These are phyloP conservation scores for Tausonia pullulans DNA, from an alignment of 1,284 basidiomycete species.

Conservation along the genomic window DNA sequence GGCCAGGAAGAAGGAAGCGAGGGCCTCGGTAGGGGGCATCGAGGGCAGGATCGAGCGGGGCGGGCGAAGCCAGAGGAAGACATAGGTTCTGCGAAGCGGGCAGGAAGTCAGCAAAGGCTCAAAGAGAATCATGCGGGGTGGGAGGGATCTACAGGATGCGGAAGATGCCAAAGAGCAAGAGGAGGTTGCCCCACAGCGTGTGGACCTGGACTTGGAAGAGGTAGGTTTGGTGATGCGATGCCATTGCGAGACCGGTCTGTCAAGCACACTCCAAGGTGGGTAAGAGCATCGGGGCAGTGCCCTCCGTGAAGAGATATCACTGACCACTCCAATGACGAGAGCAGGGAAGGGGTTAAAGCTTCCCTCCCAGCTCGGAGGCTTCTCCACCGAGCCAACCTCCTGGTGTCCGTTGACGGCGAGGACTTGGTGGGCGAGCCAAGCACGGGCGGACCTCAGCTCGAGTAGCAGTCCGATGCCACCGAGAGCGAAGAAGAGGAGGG, in stretches of 20 bases:
- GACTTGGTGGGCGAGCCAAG: slow-evolving; percentile 32
- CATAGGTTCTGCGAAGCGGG: slow-evolving; percentile 70
- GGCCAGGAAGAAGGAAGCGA: slow-evolving; percentile 76
- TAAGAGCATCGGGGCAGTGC: background rate
- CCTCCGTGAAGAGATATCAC: slow-evolving; percentile 11
- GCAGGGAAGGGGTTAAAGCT: slow-evolving; percentile 94
- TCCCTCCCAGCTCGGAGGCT: slow-evolving; percentile 60
- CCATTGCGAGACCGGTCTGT: slow-evolving; percentile 81
- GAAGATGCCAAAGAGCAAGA: slow-evolving; percentile 54
- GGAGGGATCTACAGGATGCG: slow-evolving; percentile 36
- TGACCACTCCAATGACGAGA: slow-evolving; percentile 68
- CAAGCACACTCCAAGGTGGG: background rate
- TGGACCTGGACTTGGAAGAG: slow-evolving; percentile 85
- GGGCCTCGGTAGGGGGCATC: slow-evolving; percentile 85
- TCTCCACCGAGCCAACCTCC: slow-evolving; percentile 31
- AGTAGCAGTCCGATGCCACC: slow-evolving; percentile 82
- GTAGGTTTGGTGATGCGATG: slow-evolving; percentile 85
- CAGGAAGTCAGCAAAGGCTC: background rate
- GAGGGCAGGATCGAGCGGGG: slow-evolving; percentile 62
- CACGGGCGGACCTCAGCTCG: slow-evolving; percentile 61
- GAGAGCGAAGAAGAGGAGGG: slow-evolving; percentile 80
- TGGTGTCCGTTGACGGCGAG: slow-evolving; percentile 18
- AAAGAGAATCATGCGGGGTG: slow-evolving; percentile 35
- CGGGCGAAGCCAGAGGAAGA: slow-evolving; percentile 76
- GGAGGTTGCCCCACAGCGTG: slow-evolving; percentile 79